A percentile compares a stretch with the other conserved stretches of the same genome.
Evolutionary conservation across 2,329 filamentous ascomycete genomes (phyloP).

Genomic region (Fusarium equiseti): DNA sequence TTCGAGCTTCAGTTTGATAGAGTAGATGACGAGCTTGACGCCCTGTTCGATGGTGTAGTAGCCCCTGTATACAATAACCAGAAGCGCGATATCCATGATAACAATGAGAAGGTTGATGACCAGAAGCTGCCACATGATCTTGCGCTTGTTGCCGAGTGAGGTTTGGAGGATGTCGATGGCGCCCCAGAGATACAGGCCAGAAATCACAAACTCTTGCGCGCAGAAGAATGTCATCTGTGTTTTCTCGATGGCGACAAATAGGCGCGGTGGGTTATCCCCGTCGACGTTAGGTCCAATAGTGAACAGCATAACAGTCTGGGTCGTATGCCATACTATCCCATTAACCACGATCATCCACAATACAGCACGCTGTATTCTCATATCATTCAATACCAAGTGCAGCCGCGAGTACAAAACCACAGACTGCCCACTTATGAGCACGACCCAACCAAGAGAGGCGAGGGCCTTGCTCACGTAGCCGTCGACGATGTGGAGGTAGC

Average conservation of each 20-base stretch:
- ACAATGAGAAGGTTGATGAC: constrained; percentile 32
- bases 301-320: constrained; percentile 15
- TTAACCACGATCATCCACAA: constrained; percentile 31
- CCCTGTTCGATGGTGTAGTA: constrained; percentile 20
- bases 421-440: constrained; percentile 23
- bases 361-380: constrained; percentile 11
- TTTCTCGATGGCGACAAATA: constrained; percentile 21
- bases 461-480: constrained; percentile 16
- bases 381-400: not conserved
- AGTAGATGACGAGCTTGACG: constrained; percentile 25
- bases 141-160: constrained; percentile 24
- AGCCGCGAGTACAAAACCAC: constrained; percentile 16
- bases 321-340: constrained; percentile 20
- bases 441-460: constrained; percentile 9
- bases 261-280: not conserved
- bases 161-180: constrained; percentile 18
- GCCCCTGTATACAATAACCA: constrained; percentile 25
- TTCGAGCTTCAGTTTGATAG: constrained; percentile 53
- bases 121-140: constrained; percentile 31
- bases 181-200: constrained; percentile 15
- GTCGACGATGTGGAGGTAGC: constrained; percentile 1
- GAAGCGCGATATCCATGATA: constrained; percentile 32
- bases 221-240: constrained; percentile 26
- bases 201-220: constrained; percentile 23
- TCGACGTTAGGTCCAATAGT: not conserved